Evolutionary conservation across 345 rosid species (phyloP).

Genomic region (Ceriops decandra): DNA sequence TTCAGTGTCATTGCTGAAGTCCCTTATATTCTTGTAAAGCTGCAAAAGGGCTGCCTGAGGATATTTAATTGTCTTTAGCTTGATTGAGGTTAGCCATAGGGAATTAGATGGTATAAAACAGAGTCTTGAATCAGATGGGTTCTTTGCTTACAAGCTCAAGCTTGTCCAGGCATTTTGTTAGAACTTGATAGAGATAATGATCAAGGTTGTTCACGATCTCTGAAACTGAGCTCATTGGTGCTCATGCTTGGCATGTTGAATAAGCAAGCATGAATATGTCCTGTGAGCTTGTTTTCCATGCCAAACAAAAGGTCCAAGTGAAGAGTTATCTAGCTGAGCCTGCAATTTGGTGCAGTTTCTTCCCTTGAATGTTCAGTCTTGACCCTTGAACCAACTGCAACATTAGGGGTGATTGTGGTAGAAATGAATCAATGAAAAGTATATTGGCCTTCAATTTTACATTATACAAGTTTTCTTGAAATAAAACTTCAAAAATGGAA

Average conservation of each 20-base stretch:
- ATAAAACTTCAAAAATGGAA: not conserved
- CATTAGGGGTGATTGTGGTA: not conserved
- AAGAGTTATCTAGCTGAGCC: no score
- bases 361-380: not conserved
- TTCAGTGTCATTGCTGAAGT: conserved; percentile 3
- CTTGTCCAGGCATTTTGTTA: not conserved
- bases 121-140: not conserved
- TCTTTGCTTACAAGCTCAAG: not conserved
- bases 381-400: not conserved
- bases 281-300: not conserved
- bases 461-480: no score
- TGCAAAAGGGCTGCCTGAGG: conserved; percentile 4
- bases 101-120: not conserved
- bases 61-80: not conserved
- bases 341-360: not conserved
- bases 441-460: not conserved
- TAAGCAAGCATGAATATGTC: not conserved
- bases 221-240: not conserved
- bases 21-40: not conserved
- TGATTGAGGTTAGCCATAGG: not conserved
- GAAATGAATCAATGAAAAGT: not conserved
- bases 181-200: not conserved
- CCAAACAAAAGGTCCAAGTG: no score
- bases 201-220: not conserved
- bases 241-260: not conserved